Conservation (phyloP, 257 asterid species). For the Verbena officinalis region DNA sequence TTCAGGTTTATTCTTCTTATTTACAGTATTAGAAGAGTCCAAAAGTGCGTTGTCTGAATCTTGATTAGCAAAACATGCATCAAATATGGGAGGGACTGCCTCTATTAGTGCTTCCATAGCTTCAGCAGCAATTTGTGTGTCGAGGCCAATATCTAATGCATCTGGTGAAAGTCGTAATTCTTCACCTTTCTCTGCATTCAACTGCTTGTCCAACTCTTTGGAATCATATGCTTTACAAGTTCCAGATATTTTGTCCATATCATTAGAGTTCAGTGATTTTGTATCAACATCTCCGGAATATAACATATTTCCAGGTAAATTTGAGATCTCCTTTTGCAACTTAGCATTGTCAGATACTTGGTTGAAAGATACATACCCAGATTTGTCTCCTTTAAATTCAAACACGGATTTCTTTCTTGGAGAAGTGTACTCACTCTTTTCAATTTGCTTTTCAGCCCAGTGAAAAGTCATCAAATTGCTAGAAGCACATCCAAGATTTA, state of each 20-base stretch:
- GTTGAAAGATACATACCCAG: slow-evolving; percentile 24
- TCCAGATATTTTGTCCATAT: slow-evolving; percentile 27
- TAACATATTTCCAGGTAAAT: slow-evolving; percentile 24
- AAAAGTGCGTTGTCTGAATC: slow-evolving; percentile 30
- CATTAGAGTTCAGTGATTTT: slow-evolving; percentile 20
- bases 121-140: slow-evolving; percentile 92
- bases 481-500: slow-evolving; percentile 33
- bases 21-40: slow-evolving; percentile 28
- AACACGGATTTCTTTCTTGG: slow-evolving; percentile 29
- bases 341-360: slow-evolving; percentile 32
- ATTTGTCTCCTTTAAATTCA: slow-evolving; percentile 29
- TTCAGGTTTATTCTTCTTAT: slow-evolving; percentile 27
- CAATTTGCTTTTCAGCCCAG: slow-evolving; percentile 51
- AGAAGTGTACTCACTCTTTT: slow-evolving; percentile 31
- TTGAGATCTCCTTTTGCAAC: slow-evolving; percentile 32
- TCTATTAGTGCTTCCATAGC: slow-evolving; percentile 75
- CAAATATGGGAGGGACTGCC: slow-evolving; percentile 43
- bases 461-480: slow-evolving; percentile 53
- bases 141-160: slow-evolving; percentile 55
- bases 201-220: slow-evolving; percentile 38
- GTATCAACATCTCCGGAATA: slow-evolving; percentile 15
- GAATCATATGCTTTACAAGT: slow-evolving; percentile 26
- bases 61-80: slow-evolving; percentile 35
- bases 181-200: slow-evolving; percentile 37
- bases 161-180: slow-evolving; percentile 30